phyloP scores from a whole-genome alignment of 805 yeast species.

The Suhomyces kilbournensis region DNA sequence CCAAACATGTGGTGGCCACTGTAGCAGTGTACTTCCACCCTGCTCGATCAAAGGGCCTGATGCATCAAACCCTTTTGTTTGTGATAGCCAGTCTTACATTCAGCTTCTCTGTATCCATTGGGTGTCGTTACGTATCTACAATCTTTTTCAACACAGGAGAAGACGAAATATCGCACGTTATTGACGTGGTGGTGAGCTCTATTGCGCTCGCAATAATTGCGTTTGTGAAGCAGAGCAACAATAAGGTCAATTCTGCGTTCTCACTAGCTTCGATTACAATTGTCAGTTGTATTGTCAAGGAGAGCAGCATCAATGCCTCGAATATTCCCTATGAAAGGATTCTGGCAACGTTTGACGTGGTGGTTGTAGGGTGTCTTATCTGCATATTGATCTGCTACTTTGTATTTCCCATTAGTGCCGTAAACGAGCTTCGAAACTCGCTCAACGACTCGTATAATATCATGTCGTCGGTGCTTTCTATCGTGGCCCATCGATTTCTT shows the following conservation, averaged over 20 bases:
- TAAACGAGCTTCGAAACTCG: slow-evolving; percentile 38
- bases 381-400: slow-evolving; percentile 60
- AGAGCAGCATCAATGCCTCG: slow-evolving; percentile 62
- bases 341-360: slow-evolving; percentile 53
- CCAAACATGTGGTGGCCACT: slow-evolving; percentile 80
- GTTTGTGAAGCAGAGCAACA: slow-evolving; percentile 63
- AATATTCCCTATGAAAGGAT: slow-evolving; percentile 55
- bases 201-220: slow-evolving; percentile 64
- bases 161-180: slow-evolving; percentile 47
- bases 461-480: slow-evolving; percentile 48
- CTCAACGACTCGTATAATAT: slow-evolving; percentile 51
- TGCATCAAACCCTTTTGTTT: slow-evolving; percentile 70
- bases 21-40: slow-evolving; percentile 85
- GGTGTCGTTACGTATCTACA: slow-evolving; percentile 52
- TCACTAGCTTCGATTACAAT: slow-evolving; percentile 70
- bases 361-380: slow-evolving; percentile 55
- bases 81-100: slow-evolving; percentile 54
- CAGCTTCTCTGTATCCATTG: slow-evolving; percentile 50
- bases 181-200: slow-evolving; percentile 54
- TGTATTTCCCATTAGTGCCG: slow-evolving; percentile 63
- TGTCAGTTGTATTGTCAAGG: slow-evolving; percentile 69
- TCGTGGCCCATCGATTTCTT: slow-evolving; percentile 48
- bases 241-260: slow-evolving; percentile 76
- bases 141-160: slow-evolving; percentile 42
- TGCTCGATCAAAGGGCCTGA: slow-evolving; percentile 72